Evolutionary conservation across 139 green algal genomes (phyloP).

Genomic region (Closterium sp.): DNA sequence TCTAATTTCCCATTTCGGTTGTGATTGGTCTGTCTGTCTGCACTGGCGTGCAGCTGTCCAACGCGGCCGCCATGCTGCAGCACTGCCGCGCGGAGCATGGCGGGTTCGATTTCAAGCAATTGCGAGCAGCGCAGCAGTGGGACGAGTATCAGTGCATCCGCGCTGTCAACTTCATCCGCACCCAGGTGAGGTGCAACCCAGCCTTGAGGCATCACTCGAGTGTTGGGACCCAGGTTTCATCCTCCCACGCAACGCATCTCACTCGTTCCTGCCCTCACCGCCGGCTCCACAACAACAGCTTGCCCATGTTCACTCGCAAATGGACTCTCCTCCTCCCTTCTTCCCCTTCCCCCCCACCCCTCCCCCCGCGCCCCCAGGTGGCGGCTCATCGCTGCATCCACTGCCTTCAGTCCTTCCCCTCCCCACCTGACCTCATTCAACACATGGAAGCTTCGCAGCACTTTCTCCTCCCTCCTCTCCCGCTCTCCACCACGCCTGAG

Average conservation of each 20-base stretch:
- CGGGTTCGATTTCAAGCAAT: not conserved
- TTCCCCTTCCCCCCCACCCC: not conserved
- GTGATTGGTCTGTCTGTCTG: not conserved
- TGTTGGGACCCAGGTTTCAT: not conserved
- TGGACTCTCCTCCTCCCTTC: not conserved
- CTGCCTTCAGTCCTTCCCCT: not conserved
- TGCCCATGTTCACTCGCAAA: not conserved
- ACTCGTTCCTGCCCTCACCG: not conserved
- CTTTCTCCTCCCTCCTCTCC: not conserved
- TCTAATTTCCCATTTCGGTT: too few species aligned
- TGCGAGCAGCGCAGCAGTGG: not conserved
- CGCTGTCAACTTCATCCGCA: not conserved
- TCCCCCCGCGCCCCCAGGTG: not conserved
- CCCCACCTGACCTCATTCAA: not conserved
- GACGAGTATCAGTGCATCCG: slow-evolving; percentile 2
- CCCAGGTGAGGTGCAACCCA: not conserved
- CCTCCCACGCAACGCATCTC: not conserved
- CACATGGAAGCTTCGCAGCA: slow-evolving; percentile 3
- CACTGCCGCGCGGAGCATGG: slow-evolving; percentile 11
- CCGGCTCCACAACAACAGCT: not conserved
- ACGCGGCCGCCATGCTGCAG: not conserved
- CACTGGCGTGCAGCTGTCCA: not conserved
- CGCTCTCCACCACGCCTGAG: not conserved
- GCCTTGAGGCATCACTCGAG: not conserved
- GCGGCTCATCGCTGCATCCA: slow-evolving; percentile 2